Evolutionary conservation across 441 rosid genomes (phyloP), one percentile per base, ranked within the genome.

Genomic region (Biscutella laevigata): DNA sequence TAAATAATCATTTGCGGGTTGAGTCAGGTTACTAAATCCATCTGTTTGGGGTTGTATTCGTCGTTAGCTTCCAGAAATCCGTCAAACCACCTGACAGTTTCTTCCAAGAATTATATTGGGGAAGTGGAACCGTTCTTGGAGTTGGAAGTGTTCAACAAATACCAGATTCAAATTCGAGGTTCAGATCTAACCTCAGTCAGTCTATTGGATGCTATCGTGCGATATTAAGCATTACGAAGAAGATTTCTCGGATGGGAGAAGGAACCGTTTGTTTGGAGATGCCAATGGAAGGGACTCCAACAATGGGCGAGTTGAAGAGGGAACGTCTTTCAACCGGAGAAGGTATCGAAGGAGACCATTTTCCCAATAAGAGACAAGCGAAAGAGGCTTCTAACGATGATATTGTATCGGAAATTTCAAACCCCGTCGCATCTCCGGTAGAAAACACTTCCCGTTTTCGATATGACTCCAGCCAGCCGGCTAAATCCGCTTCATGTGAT

Each of bases 341-440:
- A n/a, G 58, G 49, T 5, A 17, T 34, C 0, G 78, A 61, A 46
- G 75, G 66, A 16, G 25, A 58, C 4, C 59, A 43, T 4, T 64
- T 35, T 56, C 75, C 76, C 2, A 61, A 37, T 16, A 82, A 73
- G 78, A 86, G 79, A 70, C 86, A 74, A 53, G 85, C 72, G 0
- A 81, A 73, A 62, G 96, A 90, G 39, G 74, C 83, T 66, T 73
- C 81, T 0, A 70, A 67, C 13, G 96, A 92, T 24, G 97, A 86
- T 38, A 59, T 76, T 13, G 66, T 69, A 17, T 92, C 97, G 20
- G 98, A 92, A 68, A 95, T 92, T 47, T 75, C 89, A 0, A 86
- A 86, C 59, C 96, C 95, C 0, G 37, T 71, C 33, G 58, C 80
- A 0, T 83, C 88, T 40, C 87, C 85, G 0, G 73, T 69, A 19